Conservation (phyloP, 202 grass and related monocot species). For the Alloteropsis angusta region DNA sequence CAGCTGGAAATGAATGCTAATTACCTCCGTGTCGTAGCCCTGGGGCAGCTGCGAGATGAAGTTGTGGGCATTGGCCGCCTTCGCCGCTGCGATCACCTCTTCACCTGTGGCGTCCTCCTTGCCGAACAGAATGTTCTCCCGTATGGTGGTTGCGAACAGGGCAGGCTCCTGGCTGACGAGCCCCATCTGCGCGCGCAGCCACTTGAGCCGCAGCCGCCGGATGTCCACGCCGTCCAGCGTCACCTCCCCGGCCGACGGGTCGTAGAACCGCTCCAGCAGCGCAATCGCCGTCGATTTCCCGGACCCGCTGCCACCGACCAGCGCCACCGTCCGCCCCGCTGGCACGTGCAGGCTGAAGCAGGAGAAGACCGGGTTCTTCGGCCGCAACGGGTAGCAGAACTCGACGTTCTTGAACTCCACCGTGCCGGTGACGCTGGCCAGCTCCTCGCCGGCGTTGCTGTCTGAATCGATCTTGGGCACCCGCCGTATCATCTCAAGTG, state of each 20-base stretch:
- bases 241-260: slow-evolving; percentile 43
- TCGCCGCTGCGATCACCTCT: slow-evolving; percentile 48
- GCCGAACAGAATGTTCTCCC: slow-evolving; percentile 85
- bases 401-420: slow-evolving; percentile 53
- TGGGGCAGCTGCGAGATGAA: slow-evolving; percentile 80
- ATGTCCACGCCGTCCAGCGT: slow-evolving; percentile 57
- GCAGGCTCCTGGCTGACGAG: slow-evolving; percentile 81
- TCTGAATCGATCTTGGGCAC: slow-evolving; percentile 69
- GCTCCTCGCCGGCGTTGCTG: slow-evolving; percentile 38
- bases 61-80: slow-evolving; percentile 72
- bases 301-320: slow-evolving; percentile 62
- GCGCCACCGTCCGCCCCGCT: slow-evolving; percentile 50
- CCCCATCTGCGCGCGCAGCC: slow-evolving; percentile 74
- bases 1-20: too few species aligned
- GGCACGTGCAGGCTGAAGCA: slow-evolving; percentile 53
- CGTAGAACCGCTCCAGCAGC: slow-evolving; percentile 70
- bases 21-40: slow-evolving; percentile 81
- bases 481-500: slow-evolving; percentile 46
- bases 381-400: slow-evolving; percentile 65
- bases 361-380: slow-evolving; percentile 51
- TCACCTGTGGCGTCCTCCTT: slow-evolving; percentile 67
- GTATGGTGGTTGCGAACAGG: slow-evolving; percentile 64
- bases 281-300: slow-evolving; percentile 79
- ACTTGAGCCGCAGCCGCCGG: slow-evolving; percentile 49
- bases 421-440: slow-evolving; percentile 41